phyloP scores from a whole-genome alignment of 306 rosid species.

The Castanea crenata region DNA sequence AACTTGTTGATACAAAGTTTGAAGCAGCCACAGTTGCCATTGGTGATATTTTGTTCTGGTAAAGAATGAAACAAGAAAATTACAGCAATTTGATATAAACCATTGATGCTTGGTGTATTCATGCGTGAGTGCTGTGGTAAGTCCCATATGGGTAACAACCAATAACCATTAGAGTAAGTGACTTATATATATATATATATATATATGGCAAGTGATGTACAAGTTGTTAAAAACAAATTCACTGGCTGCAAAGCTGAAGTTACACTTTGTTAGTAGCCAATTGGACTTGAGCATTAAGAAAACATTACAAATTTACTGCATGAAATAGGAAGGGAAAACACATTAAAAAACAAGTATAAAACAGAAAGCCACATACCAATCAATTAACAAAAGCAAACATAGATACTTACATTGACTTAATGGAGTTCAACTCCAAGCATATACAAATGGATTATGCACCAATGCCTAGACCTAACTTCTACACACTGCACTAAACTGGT shows the following conservation, averaged over 20 bases:
- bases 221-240: background rate
- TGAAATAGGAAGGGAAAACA: background rate
- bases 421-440: background rate
- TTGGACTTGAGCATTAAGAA: background rate
- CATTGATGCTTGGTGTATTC: background rate
- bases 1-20: constrained; percentile 38
- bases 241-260: background rate
- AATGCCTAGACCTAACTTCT: background rate
- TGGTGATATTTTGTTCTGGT: constrained; percentile 15
- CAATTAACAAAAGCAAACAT: constrained; percentile 10
- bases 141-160: no score
- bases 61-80: background rate
- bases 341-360: background rate
- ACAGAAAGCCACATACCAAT: background rate
- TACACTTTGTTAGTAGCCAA: no score
- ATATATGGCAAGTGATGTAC: background rate
- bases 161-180: no score
- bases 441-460: background rate
- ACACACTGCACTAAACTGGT: background rate
- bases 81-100: background rate
- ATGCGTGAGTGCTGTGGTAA: no score
- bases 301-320: background rate
- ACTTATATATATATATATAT: background rate
- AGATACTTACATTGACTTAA: background rate
- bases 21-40: constrained; percentile 64